Evolutionary conservation across 202 grass and related monocot species (phyloP), one percentile per base, ranked within the genome.

Genomic region (Dendrocalamus latiflorus): DNA sequence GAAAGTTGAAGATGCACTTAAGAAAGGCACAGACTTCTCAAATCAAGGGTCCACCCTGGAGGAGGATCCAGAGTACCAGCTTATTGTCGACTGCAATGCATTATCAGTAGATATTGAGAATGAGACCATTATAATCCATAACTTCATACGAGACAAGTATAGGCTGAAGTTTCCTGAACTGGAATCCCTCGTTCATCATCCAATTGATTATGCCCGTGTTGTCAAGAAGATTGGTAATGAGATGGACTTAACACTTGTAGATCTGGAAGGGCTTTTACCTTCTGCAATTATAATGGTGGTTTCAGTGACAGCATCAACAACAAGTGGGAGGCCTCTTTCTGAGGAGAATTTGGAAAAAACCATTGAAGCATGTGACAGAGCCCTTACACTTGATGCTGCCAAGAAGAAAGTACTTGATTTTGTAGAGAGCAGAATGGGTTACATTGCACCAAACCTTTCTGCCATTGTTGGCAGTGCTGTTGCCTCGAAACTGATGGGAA

Each of bases 201-300:
- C 94, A 7, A 90, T 97, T 33, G 91, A 93, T 81, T 97, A 97
- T 89, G 94, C 94, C 36, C 91, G 91, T 70, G 91, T 97, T 74
- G 91, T 97, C 22, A 89, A 97, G 82, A 97, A 97, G 81, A 97
- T 97, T 75, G 91, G 91, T 76, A 97, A 93, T 64, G 94, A 97
- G 82, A 86, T 89, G 58, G 94, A 97, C 74, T 81, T 97, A 68
- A 97, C 94, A 17, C 89, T 93, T 72, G 91, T 97, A 65, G 94
- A 97, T 80, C 79, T 97, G 43, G 89, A 93, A 84, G 94, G 91
- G 20, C 91, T 93, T 87, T 88, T 97, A 56, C 94, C 91, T 68
- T 97, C 91, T 73, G 94, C 94, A 61, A 86, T 90, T 67, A 97
- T 97, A 76, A 93, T 97, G 94, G 89, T 91, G 18, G 58, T 97